Evolutionary conservation across 2,329 filamentous ascomycete species (phyloP), one percentile per base, ranked within the genome.

Genomic region (Uncinocarpus reesii): DNA sequence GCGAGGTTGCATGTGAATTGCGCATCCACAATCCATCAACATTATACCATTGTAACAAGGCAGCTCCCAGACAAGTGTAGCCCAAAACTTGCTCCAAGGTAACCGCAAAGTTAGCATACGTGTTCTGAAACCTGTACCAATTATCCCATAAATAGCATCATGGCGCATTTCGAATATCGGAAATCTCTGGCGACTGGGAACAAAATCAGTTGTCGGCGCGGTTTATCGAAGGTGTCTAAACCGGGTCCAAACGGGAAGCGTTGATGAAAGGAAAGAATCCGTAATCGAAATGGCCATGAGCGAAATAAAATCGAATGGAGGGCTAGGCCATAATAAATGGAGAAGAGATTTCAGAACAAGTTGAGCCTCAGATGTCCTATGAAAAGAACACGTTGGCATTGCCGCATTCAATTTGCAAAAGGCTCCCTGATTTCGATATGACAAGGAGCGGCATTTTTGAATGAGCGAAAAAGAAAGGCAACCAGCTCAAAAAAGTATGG

Each of bases 171-270:
- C 50, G 49, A 51, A 18, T 18, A 41, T 34, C 40, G 49, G 42
- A 43, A 42, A 46, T 42, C 42, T 36, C 15, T 16, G n/a, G 20
- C 24, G 16, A 31, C 18, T 8, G 23, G 32, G 31, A 40, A 42
- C 20, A n/a, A 40, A 24, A 37, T 35, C 21, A 26, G 28, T 16
- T 40, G 26, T 24, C 36, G 31, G 32, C 32, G 37, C 34, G 45
- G 10, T 40, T 44, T 42, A 46, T 46, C 16, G 31, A 47, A 49
- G 43, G 4, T 11, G 29, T 31, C 16, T 35, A 49, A 48, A 49
- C 54, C 28, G 45, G 48, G 56, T 51, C 21, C 36, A 56, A 58
- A 47, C 47, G 32, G 46, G 52, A 51, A 54, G 55, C 52, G 56
- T 55, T 54, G 54, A 57, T 21, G 31, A 24, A 50, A 50, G 28